Percentiles rank a stretch among this genome's conserved stretches.
Evolutionary conservation across 306 rosid species (phyloP).

Genomic region (Oxytropis ochrocephala): DNA sequence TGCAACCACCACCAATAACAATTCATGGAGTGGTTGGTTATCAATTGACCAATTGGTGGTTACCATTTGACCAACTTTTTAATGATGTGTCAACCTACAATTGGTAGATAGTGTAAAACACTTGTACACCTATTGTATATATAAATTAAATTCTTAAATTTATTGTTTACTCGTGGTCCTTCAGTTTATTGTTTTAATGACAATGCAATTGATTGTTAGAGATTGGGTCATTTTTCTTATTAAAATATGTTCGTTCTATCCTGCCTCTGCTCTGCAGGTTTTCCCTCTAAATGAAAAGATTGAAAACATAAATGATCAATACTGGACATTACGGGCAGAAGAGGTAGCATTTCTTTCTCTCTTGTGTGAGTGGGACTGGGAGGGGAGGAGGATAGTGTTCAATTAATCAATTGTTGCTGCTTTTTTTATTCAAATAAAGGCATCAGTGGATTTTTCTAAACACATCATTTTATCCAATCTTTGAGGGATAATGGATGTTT

Average conservation of each 20-base stretch:
- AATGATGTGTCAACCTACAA: too few relatives aligned
- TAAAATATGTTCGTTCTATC: conserved; percentile 1
- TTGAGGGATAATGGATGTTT: not conserved
- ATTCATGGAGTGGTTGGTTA: too few relatives aligned
- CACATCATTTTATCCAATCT: not conserved
- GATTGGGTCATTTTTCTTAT: not conserved
- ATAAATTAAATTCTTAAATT: too few relatives aligned
- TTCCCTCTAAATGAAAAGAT: conserved; percentile 81
- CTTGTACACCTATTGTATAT: too few relatives aligned
- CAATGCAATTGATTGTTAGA: not conserved
- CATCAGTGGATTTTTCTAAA: not conserved
- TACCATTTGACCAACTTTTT: too few relatives aligned
- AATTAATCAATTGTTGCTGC: conserved; percentile 3
- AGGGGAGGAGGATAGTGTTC: not conserved
- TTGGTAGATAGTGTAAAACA: too few relatives aligned
- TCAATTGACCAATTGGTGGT: too few relatives aligned
- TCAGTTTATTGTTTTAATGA: not conserved
- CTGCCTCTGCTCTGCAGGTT: conserved; percentile 45
- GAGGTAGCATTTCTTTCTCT: conserved; percentile 48
- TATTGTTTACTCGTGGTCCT: not conserved
- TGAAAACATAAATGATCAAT: conserved; percentile 82
- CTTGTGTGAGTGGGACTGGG: not conserved
- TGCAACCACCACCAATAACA: too few relatives aligned
- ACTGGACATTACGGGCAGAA: conserved; percentile 93
- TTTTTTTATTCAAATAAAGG: conserved; percentile 5